Evolutionary conservation across 129 eudicot species (phyloP), one percentile per base, ranked within the genome.

Genomic region (Arctium minus): DNA sequence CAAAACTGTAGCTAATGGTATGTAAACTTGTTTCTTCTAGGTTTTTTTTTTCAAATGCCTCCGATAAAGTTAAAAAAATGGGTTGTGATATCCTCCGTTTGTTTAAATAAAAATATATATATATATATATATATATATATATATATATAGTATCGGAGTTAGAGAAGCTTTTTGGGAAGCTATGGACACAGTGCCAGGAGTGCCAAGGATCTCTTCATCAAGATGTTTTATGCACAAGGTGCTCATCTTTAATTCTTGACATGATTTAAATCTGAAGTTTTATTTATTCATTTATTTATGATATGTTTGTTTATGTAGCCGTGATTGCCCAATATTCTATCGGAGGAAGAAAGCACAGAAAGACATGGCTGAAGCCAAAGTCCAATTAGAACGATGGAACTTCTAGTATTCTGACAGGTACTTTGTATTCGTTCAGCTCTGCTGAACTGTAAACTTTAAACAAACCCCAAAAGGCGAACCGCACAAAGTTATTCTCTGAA

Each of bases 121-220:
- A 22, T 22, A 22, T 22, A 22, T 22, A 22, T 22, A 22, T 22
- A 22, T 22, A 22, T 22, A 22, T 22, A 22, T 22, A 22, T 22
- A 22, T 22, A 22, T 22, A 22, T 88, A 76, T 86, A 96, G 99
- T 96, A 32, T 91, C 99, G 0, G 99, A 96, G 40, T 80, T 90
- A 50, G 99, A 96, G 92, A 84, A 89, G 78, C 92, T 96, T 56
- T 96, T 96, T 83, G 99, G 99, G 80, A 90, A 89, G 85, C 87
- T 96, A 67, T 96, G 99, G 99, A 96, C 99, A 73, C 99, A 96
- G 76, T 96, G 99, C 87, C 99, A 96, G 84, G 99, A 96, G 86
- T 96, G 99, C 86, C 98, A 96, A 88, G 98, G 97, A 67, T 96
- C 99, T 31, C 99, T 96, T 86, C 99, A 96, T 79, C 99, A 96